Evolutionary conservation across 116 monocot genomes (phyloP).

Genomic region (Phalaenopsis hybrid): DNA sequence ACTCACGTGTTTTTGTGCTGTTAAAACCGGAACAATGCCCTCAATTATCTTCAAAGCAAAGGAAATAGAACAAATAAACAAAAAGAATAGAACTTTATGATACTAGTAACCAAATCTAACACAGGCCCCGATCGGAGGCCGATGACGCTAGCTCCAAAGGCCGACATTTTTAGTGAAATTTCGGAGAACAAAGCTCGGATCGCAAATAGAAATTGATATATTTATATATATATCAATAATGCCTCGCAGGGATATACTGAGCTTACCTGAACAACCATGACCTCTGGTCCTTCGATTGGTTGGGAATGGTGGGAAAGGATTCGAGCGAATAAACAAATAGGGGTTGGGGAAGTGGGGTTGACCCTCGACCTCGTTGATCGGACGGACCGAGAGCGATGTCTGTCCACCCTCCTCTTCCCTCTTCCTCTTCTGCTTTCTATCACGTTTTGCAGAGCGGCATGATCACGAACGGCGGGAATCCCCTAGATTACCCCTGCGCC

Average conservation of each 20-base stretch:
- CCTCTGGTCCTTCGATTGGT: not conserved
- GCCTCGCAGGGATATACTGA: too few relatives aligned
- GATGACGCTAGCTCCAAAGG: not conserved
- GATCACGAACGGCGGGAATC: not conserved
- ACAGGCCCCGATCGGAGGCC: slow-evolving; percentile 2
- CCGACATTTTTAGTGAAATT: too few relatives aligned
- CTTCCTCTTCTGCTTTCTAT: not conserved
- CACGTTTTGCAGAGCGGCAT: too few relatives aligned
- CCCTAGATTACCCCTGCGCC: not conserved
- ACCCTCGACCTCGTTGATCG: not conserved
- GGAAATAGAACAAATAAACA: not conserved
- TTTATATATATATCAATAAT: not conserved
- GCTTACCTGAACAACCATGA: not conserved
- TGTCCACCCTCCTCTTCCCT: not conserved
- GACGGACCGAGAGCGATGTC: not conserved
- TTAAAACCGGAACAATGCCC: slow-evolving; percentile 7
- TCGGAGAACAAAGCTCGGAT: not conserved
- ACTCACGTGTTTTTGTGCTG: not conserved
- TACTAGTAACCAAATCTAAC: not conserved
- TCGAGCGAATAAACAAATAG: not conserved
- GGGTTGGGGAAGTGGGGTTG: not conserved
- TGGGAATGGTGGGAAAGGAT: not conserved
- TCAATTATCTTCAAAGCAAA: not conserved
- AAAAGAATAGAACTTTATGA: not conserved
- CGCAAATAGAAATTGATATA: not conserved